Evolutionary conservation across 169 alveolate species (phyloP), one percentile per base, ranked within the genome.

Genomic region (Plasmodium coatneyi): DNA sequence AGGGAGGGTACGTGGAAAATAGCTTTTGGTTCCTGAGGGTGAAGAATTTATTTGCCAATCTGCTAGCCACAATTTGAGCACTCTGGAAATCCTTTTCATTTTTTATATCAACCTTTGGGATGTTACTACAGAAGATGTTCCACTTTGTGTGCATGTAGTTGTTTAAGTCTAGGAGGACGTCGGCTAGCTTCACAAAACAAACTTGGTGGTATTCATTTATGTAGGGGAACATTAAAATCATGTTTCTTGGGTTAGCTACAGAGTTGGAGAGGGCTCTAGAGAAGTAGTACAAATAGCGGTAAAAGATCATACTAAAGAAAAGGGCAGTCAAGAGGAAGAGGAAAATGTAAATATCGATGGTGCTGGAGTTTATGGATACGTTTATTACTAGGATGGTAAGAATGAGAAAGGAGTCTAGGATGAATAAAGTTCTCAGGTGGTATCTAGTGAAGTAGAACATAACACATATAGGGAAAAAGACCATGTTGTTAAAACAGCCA

Each of bases 201-300:
- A 89, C 71, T 60, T 78, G 83, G 46, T 89, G 91, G 54, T 79
- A 79, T 70, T 89, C 94, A 89, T 71, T 80, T 41, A 89, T 78
- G 52, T 89, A 89, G 22, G 94, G 94, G 36, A 89, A 89, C 16
- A 89, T 80, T 25, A 89, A 10, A 22, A 89, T 41, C 90, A 89
- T 60, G 2, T 72, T 89, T 60, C 71, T 80, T 19, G 80, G 90
- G 1, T 14, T 43, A 7, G 56, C 5, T 34, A 49, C 43, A 32
- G 91, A 54, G 52, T 60, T 79, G 22, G 76, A 54, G 6, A 89
- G 34, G 12, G 71, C 52, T 80, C 52, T 89, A 22, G 94, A 78
- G 43, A 89, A 89, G 49, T 79, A 89, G 71, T 89, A 89, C 60
- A 89, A 89, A 34, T 80, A 89, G 19, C 94, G 30, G 54, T 89